phyloP scores from a whole-genome alignment of 2,329 filamentous ascomycete species.

The Aspergillus fischeri region DNA sequence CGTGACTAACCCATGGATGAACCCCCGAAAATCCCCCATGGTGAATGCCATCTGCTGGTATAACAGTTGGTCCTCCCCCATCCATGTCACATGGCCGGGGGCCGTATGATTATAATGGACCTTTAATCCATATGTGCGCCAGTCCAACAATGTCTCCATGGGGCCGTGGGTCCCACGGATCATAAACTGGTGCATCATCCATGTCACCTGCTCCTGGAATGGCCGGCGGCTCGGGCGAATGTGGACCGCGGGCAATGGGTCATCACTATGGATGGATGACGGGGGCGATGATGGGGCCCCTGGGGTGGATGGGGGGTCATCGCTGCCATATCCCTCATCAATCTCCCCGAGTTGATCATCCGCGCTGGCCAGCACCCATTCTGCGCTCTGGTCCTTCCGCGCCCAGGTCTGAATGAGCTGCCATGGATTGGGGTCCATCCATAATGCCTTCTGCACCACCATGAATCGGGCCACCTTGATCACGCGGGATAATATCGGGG shows the following conservation, averaged over 20 bases:
- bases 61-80: background rate
- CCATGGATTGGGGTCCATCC: no score
- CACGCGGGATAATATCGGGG: background rate
- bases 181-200: conserved; percentile 3
- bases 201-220: background rate
- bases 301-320: background rate
- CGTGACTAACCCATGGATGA: background rate
- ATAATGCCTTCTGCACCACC: background rate
- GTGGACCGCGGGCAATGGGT: background rate
- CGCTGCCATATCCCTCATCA: background rate
- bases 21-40: conserved; percentile 1
- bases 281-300: background rate
- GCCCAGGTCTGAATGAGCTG: no score
- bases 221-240: background rate
- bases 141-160: background rate
- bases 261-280: background rate
- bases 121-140: conserved; percentile 4
- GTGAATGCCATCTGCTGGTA: conserved; percentile 4
- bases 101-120: conserved; percentile 4
- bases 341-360: background rate
- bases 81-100: background rate
- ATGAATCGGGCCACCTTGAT: background rate
- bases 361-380: background rate
- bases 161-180: background rate
- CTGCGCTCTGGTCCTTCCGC: background rate